Conservation (phyloP, 768 basidiomycete genomes). For the Leucocoprinus leucothites region DNA sequence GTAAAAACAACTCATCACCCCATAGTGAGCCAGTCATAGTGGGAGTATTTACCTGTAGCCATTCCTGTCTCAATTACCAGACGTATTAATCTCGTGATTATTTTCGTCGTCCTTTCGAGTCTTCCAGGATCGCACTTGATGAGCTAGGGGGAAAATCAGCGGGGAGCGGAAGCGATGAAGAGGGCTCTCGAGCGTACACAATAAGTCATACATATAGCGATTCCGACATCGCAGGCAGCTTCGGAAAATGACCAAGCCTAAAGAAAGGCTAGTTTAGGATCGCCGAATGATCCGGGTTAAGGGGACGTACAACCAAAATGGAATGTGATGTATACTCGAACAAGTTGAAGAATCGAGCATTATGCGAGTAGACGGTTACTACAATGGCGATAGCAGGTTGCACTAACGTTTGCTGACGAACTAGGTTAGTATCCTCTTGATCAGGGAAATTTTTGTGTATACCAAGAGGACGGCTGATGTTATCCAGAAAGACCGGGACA, state of each 20-base stretch:
- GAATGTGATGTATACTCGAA: neutral
- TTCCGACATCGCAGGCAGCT: neutral
- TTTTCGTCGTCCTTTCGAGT: neutral
- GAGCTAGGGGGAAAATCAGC: neutral
- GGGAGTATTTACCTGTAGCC: too few species aligned
- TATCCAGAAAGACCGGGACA: neutral
- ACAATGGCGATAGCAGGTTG: neutral
- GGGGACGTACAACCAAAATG: neutral
- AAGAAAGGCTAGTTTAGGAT: too few species aligned
- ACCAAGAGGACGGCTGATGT: neutral
- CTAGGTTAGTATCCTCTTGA: too few species aligned
- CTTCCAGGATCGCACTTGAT: neutral
- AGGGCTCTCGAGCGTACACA: neutral
- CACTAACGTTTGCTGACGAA: neutral
- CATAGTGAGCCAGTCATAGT: neutral
- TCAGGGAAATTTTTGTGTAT: too few species aligned
- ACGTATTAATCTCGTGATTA: neutral
- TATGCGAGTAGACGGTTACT: neutral
- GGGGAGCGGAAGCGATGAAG: too few species aligned
- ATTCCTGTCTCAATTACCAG: neutral
- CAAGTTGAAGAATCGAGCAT: neutral
- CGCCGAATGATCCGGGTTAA: too few species aligned
- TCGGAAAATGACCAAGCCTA: neutral
- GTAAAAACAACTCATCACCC: neutral
- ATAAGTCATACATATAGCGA: neutral